These are phyloP conservation scores for Strigomonas culicis DNA, from an alignment of 208 protist species.

Conservation along the genomic window DNA sequence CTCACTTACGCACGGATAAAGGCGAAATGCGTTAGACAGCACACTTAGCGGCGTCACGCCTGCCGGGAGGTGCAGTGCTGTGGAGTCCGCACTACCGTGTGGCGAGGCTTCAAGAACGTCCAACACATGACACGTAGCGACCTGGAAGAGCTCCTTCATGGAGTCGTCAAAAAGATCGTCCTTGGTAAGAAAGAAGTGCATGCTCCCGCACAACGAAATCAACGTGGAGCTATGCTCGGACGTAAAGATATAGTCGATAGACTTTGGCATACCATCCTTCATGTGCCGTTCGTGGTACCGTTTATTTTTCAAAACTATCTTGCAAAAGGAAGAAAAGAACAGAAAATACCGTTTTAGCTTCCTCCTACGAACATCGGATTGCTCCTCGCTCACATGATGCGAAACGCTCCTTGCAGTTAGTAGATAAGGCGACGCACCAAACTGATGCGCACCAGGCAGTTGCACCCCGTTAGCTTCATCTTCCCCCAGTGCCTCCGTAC, in stretches of 20 bases:
- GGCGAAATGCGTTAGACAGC: background rate
- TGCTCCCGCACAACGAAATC: background rate
- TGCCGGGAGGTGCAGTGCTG: background rate
- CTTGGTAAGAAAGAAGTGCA: background rate
- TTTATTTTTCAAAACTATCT: background rate
- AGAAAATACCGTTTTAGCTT: background rate
- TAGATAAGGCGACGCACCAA: background rate
- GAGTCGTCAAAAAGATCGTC: background rate
- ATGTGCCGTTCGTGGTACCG: background rate
- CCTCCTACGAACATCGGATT: background rate
- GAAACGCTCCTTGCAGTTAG: background rate
- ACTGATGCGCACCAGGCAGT: background rate
- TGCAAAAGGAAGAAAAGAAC: background rate
- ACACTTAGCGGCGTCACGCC: background rate
- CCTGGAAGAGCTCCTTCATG: background rate
- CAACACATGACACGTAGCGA: background rate
- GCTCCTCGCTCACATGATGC: background rate
- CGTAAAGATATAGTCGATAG: background rate
- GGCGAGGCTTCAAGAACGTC: background rate
- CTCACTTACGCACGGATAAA: background rate
- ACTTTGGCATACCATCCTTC: background rate
- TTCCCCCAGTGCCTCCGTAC: no score
- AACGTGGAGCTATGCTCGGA: background rate
- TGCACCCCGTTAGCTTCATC: no score
- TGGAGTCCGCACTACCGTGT: no score